Evolutionary conservation across 1,284 basidiomycete species (phyloP).

Genomic region (Moesziomyces sp.): DNA sequence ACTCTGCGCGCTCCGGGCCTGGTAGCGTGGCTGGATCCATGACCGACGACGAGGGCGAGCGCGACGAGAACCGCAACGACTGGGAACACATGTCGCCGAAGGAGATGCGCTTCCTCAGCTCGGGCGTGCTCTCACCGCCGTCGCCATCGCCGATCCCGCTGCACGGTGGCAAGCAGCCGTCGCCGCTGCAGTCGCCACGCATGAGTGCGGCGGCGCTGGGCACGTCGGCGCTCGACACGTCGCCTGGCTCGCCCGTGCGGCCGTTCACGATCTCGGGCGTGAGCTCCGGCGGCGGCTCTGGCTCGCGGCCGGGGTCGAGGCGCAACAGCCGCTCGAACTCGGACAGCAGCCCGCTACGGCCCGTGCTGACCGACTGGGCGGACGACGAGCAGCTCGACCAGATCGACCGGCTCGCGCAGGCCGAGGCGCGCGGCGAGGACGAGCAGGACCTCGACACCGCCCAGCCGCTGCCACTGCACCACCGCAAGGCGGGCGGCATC

Average conservation of each 20-base stretch:
- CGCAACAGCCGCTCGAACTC: slow-evolving; percentile 45
- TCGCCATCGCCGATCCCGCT: slow-evolving; percentile 41
- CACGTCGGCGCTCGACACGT: slow-evolving; percentile 23
- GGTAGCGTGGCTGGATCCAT: background rate
- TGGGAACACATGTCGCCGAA: slow-evolving; percentile 66
- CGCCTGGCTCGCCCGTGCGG: slow-evolving; percentile 31
- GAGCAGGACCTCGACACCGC: slow-evolving; percentile 37
- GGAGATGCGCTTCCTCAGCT: slow-evolving; percentile 60
- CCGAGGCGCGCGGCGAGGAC: slow-evolving; percentile 40
- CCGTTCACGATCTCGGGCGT: slow-evolving; percentile 32
- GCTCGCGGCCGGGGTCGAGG: slow-evolving; percentile 27
- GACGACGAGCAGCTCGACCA: slow-evolving; percentile 50
- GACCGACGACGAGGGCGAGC: slow-evolving; percentile 20
- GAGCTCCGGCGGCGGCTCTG: background rate
- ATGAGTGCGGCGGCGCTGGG: slow-evolving; percentile 10
- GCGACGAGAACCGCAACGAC: slow-evolving; percentile 54
- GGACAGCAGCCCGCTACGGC: slow-evolving; percentile 47
- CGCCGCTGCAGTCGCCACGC: slow-evolving; percentile 26
- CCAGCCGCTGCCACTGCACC: slow-evolving; percentile 36
- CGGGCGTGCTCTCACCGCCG: slow-evolving; percentile 34
- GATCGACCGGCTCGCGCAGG: slow-evolving; percentile 33
- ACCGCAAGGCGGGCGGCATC: slow-evolving; percentile 59
- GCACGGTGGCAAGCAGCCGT: slow-evolving; percentile 28
- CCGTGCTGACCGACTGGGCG: slow-evolving; percentile 60
- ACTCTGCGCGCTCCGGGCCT: slow-evolving; percentile 9